phyloP scores from a whole-genome alignment of 805 yeast genomes.

The Yamadazyma paraphyllophila region DNA sequence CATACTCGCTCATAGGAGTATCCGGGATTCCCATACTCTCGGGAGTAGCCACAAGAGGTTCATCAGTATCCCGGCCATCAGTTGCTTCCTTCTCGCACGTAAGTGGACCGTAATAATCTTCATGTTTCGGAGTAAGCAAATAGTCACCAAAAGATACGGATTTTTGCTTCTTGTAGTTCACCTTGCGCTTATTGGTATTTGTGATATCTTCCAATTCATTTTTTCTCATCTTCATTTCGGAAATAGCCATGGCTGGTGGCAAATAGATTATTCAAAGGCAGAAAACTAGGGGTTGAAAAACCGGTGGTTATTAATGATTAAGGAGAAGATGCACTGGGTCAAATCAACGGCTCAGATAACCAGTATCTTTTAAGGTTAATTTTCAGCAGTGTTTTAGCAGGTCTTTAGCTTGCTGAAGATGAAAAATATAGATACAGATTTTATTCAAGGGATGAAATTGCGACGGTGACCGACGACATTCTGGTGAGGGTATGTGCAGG shows the following conservation, averaged over 20 bases:
- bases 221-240: conserved; percentile 25
- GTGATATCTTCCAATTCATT: conserved; percentile 39
- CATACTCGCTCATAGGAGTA: conserved; percentile 1
- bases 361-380: conserved; percentile 2
- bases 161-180: conserved; percentile 10
- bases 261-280: not conserved
- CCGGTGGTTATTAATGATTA: not conserved
- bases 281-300: not conserved
- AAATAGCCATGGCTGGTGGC: conserved; percentile 13
- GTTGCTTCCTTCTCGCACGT: not conserved
- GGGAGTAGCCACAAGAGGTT: not conserved
- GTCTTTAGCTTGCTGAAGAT: not conserved
- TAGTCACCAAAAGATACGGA: conserved; percentile 22
- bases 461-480: conserved; percentile 8
- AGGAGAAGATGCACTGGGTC: not conserved
- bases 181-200: conserved; percentile 20
- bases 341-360: conserved; percentile 2
- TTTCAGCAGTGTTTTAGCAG: not conserved
- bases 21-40: conserved; percentile 1
- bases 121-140: conserved; percentile 42
- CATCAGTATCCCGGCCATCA: not conserved
- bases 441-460: conserved; percentile 10
- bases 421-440: conserved; percentile 1
- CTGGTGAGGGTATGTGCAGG: conserved; percentile 2
- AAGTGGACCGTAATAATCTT: conserved; percentile 28